These are phyloP conservation scores for Xylaria telfairii DNA, from an alignment of 495 filamentous ascomycete genomes.

Conservation along the genomic window DNA sequence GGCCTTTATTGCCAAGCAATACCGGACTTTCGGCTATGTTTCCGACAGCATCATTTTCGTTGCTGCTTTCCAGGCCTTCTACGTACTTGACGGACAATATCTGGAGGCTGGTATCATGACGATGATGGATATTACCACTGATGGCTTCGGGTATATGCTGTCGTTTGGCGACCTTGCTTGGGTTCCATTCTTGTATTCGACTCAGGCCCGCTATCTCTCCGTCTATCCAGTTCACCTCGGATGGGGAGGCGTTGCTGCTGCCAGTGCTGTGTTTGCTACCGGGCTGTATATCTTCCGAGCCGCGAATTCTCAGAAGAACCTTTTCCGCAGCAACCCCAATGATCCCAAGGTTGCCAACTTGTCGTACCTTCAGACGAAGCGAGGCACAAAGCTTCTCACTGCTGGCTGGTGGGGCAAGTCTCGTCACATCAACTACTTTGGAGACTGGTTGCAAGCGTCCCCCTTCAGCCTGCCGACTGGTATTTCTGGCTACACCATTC, in stretches of 20 bases:
- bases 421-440: conserved; percentile 97
- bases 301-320: conserved; percentile 92
- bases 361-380: conserved; percentile 84
- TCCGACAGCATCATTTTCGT: conserved; percentile 89
- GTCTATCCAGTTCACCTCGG: conserved; percentile 82
- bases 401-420: conserved; percentile 95
- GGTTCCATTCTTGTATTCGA: conserved; percentile 88
- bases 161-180: conserved; percentile 92
- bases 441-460: conserved; percentile 95
- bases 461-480: conserved; percentile 91
- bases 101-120: conserved; percentile 93
- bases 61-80: conserved; percentile 77
- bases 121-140: conserved; percentile 93
- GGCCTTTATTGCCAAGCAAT: conserved; percentile 86
- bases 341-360: conserved; percentile 82
- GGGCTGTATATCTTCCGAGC: conserved; percentile 92
- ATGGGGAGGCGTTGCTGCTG: conserved; percentile 60
- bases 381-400: conserved; percentile 78
- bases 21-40: conserved; percentile 78
- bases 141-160: conserved; percentile 98
- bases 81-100: conserved; percentile 84
- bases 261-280: conserved; percentile 66
- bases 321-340: conserved; percentile 85
- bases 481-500: conserved; percentile 75
- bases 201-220: conserved; percentile 88